These are phyloP conservation scores for Debaryomyces coudertii DNA, from an alignment of 1,139 yeast species.

Conservation along the genomic window DNA sequence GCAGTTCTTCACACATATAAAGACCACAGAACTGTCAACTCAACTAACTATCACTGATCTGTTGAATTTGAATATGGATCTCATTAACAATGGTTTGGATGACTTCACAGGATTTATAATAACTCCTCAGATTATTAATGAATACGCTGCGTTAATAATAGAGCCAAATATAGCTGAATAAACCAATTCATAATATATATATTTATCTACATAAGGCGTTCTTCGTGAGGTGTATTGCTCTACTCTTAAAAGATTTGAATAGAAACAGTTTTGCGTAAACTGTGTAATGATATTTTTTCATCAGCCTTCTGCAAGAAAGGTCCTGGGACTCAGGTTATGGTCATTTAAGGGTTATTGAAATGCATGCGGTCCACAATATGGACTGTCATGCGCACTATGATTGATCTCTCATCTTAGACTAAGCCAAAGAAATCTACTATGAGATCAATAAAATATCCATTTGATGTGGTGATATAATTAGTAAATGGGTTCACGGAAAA, in stretches of 20 bases:
- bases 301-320: too few species aligned
- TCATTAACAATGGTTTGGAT: slow-evolving; percentile 16
- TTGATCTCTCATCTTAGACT: too few species aligned
- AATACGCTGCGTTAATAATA: slow-evolving; percentile 30
- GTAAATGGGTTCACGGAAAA: not conserved
- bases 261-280: too few species aligned
- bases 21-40: slow-evolving; percentile 14
- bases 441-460: too few species aligned
- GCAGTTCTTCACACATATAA: slow-evolving; percentile 31
- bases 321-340: too few species aligned
- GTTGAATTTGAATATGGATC: slow-evolving; percentile 24
- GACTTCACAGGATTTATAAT: slow-evolving; percentile 26
- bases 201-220: not conserved
- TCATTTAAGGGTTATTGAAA: too few species aligned
- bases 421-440: too few species aligned
- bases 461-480: too few species aligned
- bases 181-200: slow-evolving; percentile 4
- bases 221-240: not conserved
- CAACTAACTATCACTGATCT: slow-evolving; percentile 23
- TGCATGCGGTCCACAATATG: too few species aligned
- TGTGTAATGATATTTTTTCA: too few species aligned
- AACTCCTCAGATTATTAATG: slow-evolving; percentile 24
- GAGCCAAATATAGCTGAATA: slow-evolving; percentile 19
- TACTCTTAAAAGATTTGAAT: not conserved
- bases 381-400: too few species aligned